These are phyloP conservation scores for Scedosporium dehoogii DNA, from an alignment of 2,329 filamentous ascomycete species.

Conservation along the genomic window DNA sequence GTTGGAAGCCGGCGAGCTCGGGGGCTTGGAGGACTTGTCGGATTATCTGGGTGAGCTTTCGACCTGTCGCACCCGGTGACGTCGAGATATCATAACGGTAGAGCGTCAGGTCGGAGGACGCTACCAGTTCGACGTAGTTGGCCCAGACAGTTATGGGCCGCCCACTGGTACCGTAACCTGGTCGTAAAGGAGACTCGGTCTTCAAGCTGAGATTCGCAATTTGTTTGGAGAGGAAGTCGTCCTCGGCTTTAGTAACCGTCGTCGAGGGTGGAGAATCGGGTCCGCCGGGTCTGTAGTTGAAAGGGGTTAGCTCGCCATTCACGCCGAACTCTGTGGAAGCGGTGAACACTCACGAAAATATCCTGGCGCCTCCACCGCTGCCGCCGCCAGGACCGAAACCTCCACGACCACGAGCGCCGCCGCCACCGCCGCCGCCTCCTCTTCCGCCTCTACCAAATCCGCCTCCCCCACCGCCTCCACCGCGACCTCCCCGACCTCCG, in stretches of 20 bases:
- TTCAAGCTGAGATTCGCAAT: background rate
- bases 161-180: constrained; percentile 37
- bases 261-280: constrained; percentile 4
- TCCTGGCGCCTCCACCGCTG: constrained; percentile 20
- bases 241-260: constrained; percentile 4
- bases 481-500: background rate
- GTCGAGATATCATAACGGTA: constrained; percentile 37
- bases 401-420: constrained; percentile 19
- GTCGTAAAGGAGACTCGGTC: constrained; percentile 32
- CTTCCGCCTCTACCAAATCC: constrained; percentile 23
- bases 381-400: constrained; percentile 10
- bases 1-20: constrained; percentile 30
- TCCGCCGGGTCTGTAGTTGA: constrained; percentile 12
- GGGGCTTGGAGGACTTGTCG: constrained; percentile 20
- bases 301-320: constrained; percentile 15
- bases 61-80: constrained; percentile 12
- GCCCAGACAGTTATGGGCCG: constrained; percentile 35
- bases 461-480: constrained; percentile 11
- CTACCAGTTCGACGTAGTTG: constrained; percentile 40
- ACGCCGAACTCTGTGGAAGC: background rate
- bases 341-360: constrained; percentile 16
- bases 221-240: background rate
- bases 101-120: constrained; percentile 22
- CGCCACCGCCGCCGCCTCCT: constrained; percentile 13
- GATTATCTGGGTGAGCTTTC: constrained; percentile 4